phyloP scores from a whole-genome alignment of 2,329 filamentous ascomycete species.

The Dissoconium aciculare region DNA sequence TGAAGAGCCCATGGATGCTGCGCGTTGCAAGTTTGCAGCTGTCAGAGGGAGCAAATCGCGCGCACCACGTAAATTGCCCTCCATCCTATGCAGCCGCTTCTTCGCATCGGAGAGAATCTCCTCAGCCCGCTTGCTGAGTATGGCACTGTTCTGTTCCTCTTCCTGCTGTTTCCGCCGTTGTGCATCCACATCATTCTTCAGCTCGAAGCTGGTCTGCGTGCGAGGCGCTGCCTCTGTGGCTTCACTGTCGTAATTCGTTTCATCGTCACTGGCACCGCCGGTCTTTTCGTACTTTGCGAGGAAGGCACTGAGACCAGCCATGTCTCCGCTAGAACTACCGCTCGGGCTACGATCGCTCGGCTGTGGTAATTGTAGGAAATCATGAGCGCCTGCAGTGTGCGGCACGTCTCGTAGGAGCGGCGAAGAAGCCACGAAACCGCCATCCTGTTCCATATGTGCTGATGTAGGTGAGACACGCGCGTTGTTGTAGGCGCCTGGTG shows the following conservation, averaged over 20 bases:
- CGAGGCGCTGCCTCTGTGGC: conserved; percentile 7
- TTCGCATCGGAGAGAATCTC: conserved; percentile 89
- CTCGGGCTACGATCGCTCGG: conserved; percentile 13
- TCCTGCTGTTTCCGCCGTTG: conserved; percentile 25
- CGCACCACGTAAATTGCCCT: conserved; percentile 72
- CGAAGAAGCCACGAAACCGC: conserved; percentile 16
- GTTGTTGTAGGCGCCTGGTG: neutral
- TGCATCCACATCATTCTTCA: conserved; percentile 15
- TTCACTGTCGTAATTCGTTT: conserved; percentile 10
- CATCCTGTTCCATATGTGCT: conserved; percentile 1
- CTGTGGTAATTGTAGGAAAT: conserved; percentile 8
- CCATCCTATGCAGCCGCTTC: conserved; percentile 78
- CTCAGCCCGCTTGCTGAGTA: conserved; percentile 70
- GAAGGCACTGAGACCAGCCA: conserved; percentile 26
- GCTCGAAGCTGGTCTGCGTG: conserved; percentile 11
- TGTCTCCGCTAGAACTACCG: conserved; percentile 29
- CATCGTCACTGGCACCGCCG: conserved; percentile 13
- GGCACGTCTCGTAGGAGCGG: conserved; percentile 20
- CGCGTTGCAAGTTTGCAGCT: conserved; percentile 25
- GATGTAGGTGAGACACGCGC: neutral
- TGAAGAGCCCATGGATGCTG: conserved; percentile 21
- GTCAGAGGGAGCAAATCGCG: conserved; percentile 33
- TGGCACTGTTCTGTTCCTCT: conserved; percentile 53
- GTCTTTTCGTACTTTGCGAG: conserved; percentile 17
- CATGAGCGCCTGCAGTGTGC: conserved; percentile 14